Conservation (phyloP, 805 yeast genomes). For the Metschnikowia peoriensis region DNA sequence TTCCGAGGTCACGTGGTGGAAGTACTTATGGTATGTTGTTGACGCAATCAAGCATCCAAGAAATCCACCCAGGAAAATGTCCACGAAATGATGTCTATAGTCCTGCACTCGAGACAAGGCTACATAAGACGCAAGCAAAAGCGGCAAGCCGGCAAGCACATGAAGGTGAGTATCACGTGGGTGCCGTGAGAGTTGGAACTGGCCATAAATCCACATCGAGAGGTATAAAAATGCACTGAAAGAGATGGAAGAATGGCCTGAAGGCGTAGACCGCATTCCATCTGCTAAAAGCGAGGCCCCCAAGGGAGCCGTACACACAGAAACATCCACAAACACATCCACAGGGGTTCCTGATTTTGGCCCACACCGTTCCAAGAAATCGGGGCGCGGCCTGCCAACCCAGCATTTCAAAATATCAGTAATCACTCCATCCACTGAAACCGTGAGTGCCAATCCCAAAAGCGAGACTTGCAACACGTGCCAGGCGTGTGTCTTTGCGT, state of each 20-base stretch:
- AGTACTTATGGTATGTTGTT: constrained; percentile 29
- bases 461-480: constrained; percentile 30
- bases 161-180: constrained; percentile 11
- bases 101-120: constrained; percentile 29
- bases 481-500: constrained; percentile 15
- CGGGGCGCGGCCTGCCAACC: constrained; percentile 25
- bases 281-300: constrained; percentile 35
- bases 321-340: constrained; percentile 19
- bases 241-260: constrained; percentile 56
- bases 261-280: constrained; percentile 57
- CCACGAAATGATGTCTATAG: constrained; percentile 34
- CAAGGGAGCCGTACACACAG: constrained; percentile 27
- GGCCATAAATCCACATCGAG: constrained; percentile 49
- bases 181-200: constrained; percentile 22
- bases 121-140: constrained; percentile 24
- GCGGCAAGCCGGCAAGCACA: constrained; percentile 18
- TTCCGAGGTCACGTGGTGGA: constrained; percentile 18
- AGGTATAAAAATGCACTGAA: constrained; percentile 50
- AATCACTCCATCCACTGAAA: constrained; percentile 31
- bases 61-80: constrained; percentile 31
- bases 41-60: constrained; percentile 31
- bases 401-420: constrained; percentile 39
- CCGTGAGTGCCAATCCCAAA: constrained; percentile 28
- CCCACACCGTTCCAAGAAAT: constrained; percentile 18
- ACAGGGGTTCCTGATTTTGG: constrained; percentile 12